Base-by-base conservation (phyloP, 192 early-diverging fungal genomes). In the Oehlia diaphana region DNA sequence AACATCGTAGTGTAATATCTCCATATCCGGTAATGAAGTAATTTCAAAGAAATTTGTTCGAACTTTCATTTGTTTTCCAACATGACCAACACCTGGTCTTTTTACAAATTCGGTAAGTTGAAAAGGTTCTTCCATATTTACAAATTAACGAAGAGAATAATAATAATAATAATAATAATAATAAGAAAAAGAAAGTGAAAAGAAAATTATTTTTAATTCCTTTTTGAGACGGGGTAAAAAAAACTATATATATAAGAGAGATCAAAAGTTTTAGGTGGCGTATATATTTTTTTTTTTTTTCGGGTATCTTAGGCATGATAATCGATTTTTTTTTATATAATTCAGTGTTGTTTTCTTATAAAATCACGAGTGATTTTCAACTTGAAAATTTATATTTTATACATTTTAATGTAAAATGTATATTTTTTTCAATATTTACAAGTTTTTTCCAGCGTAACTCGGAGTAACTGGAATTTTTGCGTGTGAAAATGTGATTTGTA, bases 1-100 rank as follows among this genome's bases (percentile, higher is more conserved):
- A 13, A 98, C 86, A 80, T 95, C 94, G 84, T 96, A 98, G 76
- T 97, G 97, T 83, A 93, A 87, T 35, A 98, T 90, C 1, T 86
- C 87, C 1, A 77, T 82, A n/a, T 89, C 80, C 4, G 92, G 90
- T n/a, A 93, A 89, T 63, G 89, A 84, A 39, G 72, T 82, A n/a
- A 98, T 79, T 71, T 92, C 91, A 83, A 95, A 94, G 80, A 94
- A 94, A 89, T 98, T 98, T 12, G 87, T 83, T 0, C 82, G 63
- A 3, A 94, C 87, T 13, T 78, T 80, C 42, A 83, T 79, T 12
- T 76, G 64, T 21, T 81, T 81, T 23, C 92, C 92, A 8, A 19
- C 33, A 16, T 72, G 85, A 66, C 92, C 92, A 0, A 49, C 39
- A 63, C 82, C 83, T 21, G 88, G 87, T 61, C 87, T 85, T 44